Evolutionary conservation across 352 stramenopile species (phyloP), one percentile per base, ranked within the genome.

Genomic region (Phytopythium helicoides): DNA sequence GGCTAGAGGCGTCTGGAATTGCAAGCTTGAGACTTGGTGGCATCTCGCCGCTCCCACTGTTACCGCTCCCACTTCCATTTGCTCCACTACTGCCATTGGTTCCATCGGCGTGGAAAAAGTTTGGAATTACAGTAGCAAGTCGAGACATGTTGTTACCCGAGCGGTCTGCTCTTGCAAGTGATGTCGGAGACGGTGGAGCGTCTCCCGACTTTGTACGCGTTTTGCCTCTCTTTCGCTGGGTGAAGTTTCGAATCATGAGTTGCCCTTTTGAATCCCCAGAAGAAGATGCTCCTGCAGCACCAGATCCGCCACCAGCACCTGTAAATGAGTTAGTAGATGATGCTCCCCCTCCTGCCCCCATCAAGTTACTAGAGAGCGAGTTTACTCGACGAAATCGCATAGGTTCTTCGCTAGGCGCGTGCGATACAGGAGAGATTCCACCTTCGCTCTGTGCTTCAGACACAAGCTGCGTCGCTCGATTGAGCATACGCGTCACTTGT

Each of bases 21-120:
- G 47, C 3, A 7, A 53, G 34, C 12, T 6, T 2, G 1, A 53
- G 14, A 33, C 28, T 33, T 1, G 33, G 19, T 8, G 47, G 11
- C 47, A 53, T 49, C 0, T 11, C 41, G 6, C 38, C 28, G 11
- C 15, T 26, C 4, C 19, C 1, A n/a, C 22, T 6, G 36, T 11
- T 56, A 4, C 34, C 63, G 15, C 44, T 25, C 33, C 52, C 56
- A 44, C 40, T 23, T 18, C 19, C 28, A 15, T 41, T 47, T 14
- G 45, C 63, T 37, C 49, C 59, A 36, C 42, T 65, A 5, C 22
- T 37, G 5, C 34, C 37, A 25, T 26, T 47, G 37, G 54, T 60
- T 31, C 14, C 60, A 21, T 83, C 72, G 0, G 64, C 62, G 41
- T 78, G 53, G n/a, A 83, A 83, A 14, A 83, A 68, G 14, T 78